phyloP scores from a whole-genome alignment of 2,329 filamentous ascomycete species.

The Chrysoporthe austroafricana region DNA sequence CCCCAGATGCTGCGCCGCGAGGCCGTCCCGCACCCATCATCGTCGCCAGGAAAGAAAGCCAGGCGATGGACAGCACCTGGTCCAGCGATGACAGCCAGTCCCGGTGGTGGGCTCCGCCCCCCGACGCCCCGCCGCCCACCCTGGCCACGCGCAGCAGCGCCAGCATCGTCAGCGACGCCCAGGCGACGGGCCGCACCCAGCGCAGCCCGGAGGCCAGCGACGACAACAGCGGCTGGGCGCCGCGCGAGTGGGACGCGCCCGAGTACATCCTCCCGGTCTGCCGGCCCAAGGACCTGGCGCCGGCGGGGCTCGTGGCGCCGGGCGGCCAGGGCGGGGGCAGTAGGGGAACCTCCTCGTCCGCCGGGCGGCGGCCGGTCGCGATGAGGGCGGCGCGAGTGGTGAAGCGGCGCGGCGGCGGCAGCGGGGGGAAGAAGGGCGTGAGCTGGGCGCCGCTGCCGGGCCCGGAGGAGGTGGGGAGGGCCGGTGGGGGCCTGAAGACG shows the following conservation, averaged over 20 bases:
- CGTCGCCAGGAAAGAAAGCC: too few relatives aligned
- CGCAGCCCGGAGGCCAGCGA: too few relatives aligned
- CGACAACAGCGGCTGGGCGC: too few relatives aligned
- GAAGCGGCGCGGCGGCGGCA: neutral
- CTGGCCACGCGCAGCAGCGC: too few relatives aligned
- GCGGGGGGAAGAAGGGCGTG: neutral
- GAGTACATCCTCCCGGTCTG: constrained; percentile 8
- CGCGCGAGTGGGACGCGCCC: neutral
- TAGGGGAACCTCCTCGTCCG: neutral
- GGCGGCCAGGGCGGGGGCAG: neutral
- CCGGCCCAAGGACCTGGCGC: neutral
- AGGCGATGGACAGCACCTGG: too few relatives aligned
- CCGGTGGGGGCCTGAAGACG: neutral
- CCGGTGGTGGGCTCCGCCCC: too few relatives aligned
- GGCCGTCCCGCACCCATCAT: too few relatives aligned
- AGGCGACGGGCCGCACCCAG: too few relatives aligned
- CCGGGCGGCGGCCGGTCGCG: neutral
- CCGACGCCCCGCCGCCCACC: too few relatives aligned
- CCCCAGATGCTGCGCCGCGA: too few relatives aligned
- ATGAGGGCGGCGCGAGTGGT: neutral
- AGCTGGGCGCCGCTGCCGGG: constrained; percentile 12
- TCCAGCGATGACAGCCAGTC: too few relatives aligned
- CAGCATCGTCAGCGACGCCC: too few relatives aligned
- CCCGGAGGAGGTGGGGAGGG: constrained; percentile 4
- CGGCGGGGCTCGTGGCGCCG: neutral